Base-by-base conservation (phyloP, 352 stramenopile genomes). In the Pythium brassicae region DNA sequence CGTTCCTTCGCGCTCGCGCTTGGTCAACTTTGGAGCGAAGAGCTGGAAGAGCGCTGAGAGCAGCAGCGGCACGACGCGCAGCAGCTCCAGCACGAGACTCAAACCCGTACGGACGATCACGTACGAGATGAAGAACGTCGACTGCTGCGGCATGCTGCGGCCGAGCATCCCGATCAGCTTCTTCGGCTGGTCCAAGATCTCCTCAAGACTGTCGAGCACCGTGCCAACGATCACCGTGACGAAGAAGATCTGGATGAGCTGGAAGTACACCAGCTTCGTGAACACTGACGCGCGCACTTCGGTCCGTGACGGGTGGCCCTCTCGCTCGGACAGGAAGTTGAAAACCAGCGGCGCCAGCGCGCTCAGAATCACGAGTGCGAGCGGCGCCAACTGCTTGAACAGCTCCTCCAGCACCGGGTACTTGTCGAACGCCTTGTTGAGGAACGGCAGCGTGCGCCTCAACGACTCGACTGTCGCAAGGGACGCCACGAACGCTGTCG, bases 101-200 rank as follows among this genome's bases (percentile, higher is more conserved):
- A 93, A 56, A 3, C 83, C 77, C 4, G 76, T 89, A 34, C 71
- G 76, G 12, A 90, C 69, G 56, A 91, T 84, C 48, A 93, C 71
- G 61, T 86, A 93, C 22, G 78, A 87, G 63, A 91, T 93, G 62
- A 91, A 93, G 46, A 88, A 87, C 40, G 79, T 89, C n/a, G 81
- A 90, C 57, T 91, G 83, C 51, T 87, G 77, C 17, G 83, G 78
- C 69, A 93, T 91, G 27, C 75, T 87, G 29, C 65, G 65, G 6
- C 81, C 83, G 44, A 93, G 76, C 73, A 93, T 88, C 1, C 53
- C 58, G 27, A 93, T 83, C 9, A 91, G 48, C 26, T 57, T 72
- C 59, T 87, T 88, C 0, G 80, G 83, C 25, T 88, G 78, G 45
- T 93, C 70, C 19, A 90, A 17, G 37, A 93, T 87, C 25, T 80